Percentiles rank a stretch among this genome's conserved stretches.
These are phyloP conservation scores for Knoxia roxburghii DNA, from an alignment of 257 asterid species.

Conservation along the genomic window DNA sequence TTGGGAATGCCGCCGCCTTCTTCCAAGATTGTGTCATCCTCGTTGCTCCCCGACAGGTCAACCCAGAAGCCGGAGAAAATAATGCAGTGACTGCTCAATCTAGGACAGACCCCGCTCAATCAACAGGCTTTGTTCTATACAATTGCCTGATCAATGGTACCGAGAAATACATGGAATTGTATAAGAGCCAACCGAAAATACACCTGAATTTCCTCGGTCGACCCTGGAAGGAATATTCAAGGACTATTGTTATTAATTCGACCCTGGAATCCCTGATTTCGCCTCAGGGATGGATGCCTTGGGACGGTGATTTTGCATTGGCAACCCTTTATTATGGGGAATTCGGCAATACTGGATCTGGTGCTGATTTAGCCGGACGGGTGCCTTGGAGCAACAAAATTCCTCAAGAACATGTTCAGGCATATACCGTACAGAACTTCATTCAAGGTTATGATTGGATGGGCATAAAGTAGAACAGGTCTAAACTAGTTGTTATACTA, in stretches of 20 bases:
- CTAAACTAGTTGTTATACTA: too few species aligned
- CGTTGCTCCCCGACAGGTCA: conserved; percentile 35
- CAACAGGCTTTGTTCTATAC: conserved; percentile 44
- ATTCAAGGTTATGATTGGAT: conserved; percentile 50
- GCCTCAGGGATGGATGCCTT: conserved; percentile 45
- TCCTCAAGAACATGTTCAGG: conserved; percentile 28
- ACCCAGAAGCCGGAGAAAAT: conserved; percentile 43
- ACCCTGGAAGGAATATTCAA: conserved; percentile 52
- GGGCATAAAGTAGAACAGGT: too few species aligned
- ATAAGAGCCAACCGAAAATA: conserved; percentile 28
- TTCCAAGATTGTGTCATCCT: conserved; percentile 39
- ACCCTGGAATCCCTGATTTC: conserved; percentile 32
- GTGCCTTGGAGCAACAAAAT: conserved; percentile 43
- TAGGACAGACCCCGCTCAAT: conserved; percentile 41
- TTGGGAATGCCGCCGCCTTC: conserved; percentile 42
- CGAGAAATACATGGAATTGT: conserved; percentile 35
- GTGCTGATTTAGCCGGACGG: conserved; percentile 20
- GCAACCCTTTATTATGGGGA: conserved; percentile 47
- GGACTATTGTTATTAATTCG: conserved; percentile 38
- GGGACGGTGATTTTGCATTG: conserved; percentile 41
- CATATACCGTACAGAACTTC: conserved; percentile 40
- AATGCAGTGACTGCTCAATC: conserved; percentile 54
- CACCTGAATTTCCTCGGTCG: conserved; percentile 43
- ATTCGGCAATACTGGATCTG: conserved; percentile 26
- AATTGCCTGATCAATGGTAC: conserved; percentile 46